phyloP scores from a whole-genome alignment of 768 basidiomycete genomes.

The Daedaleopsis sinensis region DNA sequence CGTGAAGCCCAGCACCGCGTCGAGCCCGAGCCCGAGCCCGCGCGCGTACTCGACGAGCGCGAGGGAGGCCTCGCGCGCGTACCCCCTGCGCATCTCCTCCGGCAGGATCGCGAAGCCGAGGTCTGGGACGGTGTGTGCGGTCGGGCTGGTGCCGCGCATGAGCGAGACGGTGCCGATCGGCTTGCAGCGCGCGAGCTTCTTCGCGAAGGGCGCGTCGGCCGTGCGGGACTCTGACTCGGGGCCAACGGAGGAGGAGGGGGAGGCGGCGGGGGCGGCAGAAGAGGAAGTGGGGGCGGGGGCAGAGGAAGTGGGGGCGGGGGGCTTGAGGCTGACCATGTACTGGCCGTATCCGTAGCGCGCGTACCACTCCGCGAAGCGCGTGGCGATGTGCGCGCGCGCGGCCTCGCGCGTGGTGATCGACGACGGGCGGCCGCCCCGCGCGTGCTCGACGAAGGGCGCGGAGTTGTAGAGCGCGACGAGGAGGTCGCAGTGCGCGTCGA shows the following conservation, averaged over 20 bases:
- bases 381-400: neutral
- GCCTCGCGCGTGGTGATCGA: neutral
- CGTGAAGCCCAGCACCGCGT: neutral
- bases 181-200: neutral
- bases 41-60: neutral
- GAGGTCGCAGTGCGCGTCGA: conserved; percentile 2
- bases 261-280: too few species aligned
- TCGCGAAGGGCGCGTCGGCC: neutral
- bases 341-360: neutral
- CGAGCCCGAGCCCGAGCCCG: neutral
- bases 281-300: too few species aligned
- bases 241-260: neutral
- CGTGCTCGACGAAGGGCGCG: neutral
- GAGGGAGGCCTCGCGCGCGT: neutral
- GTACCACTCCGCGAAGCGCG: neutral
- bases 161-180: conserved; percentile 1
- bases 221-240: neutral
- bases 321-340: neutral
- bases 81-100: conserved; percentile 4
- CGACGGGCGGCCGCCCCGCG: neutral
- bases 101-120: conserved; percentile 2
- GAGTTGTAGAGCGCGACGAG: conserved; percentile 1
- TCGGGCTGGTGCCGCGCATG: neutral
- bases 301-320: too few species aligned
- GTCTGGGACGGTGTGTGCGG: neutral